Base-by-base conservation (phyloP, 192 early-diverging fungal genomes). In the Rhizophagus sp. region DNA sequence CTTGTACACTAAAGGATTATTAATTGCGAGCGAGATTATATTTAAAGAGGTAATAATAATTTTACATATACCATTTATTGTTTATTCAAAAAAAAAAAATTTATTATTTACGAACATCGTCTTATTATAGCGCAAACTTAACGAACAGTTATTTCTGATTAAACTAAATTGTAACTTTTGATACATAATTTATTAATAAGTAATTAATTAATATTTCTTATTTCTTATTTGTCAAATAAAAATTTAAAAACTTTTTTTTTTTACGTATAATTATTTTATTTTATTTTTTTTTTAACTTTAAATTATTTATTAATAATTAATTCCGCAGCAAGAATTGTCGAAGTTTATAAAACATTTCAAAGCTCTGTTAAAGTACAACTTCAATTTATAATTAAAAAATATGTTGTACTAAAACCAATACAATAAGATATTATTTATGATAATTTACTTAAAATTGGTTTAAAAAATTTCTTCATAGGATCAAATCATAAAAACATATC, bases 91-190 rank as follows among this genome's bases (percentile, higher is more conserved):
- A n/a, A n/a, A n/a, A n/a, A n/a, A n/a, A n/a, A n/a, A n/a, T n/a
- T n/a, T n/a, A n/a, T n/a, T n/a, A n/a, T n/a, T n/a, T n/a, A n/a
- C n/a, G n/a, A n/a, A n/a, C n/a, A n/a, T n/a, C n/a, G n/a, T n/a
- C n/a, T n/a, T n/a, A n/a, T n/a, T n/a, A n/a, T n/a, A n/a, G n/a
- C n/a, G n/a, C n/a, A n/a, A n/a, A n/a, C n/a, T n/a, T n/a, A n/a
- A n/a, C n/a, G n/a, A n/a, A n/a, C n/a, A n/a, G n/a, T n/a, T n/a
- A n/a, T n/a, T n/a, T n/a, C n/a, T n/a, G n/a, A n/a, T n/a, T n/a
- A n/a, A n/a, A 96, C 47, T 93, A 95, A 75, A 92, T 95, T 44
- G 87, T 90, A 1, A 87, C 91, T 4, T 96, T 93, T 85, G 92
- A 93, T 73, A 88, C 89, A n/a, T 86, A 89, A 74, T 92, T 95